Conservation (phyloP, 306 rosid species). For the Castanea crenata region DNA sequence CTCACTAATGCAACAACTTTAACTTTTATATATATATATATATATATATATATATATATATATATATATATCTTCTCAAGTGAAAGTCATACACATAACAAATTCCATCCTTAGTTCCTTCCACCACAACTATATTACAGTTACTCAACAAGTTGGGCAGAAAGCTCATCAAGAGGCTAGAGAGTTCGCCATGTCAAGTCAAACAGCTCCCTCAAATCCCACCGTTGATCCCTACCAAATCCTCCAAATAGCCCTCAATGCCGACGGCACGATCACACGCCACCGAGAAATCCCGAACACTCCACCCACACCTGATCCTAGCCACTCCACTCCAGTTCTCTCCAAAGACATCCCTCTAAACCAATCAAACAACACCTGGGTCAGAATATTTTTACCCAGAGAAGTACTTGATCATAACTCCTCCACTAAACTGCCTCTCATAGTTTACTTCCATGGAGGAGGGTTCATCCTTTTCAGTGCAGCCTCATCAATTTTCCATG, state of each 20-base stretch:
- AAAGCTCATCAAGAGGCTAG: constrained; percentile 8
- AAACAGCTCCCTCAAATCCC: background rate
- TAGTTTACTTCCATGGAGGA: constrained; percentile 47
- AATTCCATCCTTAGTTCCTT: too few species aligned
- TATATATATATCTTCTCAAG: too few species aligned
- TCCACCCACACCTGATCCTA: constrained; percentile 37
- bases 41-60: too few species aligned
- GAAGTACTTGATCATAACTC: constrained; percentile 13
- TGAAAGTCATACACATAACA: too few species aligned
- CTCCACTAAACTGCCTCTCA: constrained; percentile 33
- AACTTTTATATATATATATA: too few species aligned
- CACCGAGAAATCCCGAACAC: constrained; percentile 6
- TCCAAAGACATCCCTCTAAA: constrained; percentile 40
- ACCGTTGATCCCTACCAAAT: constrained; percentile 34
- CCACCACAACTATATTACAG: too few species aligned
- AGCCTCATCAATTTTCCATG: constrained; percentile 26
- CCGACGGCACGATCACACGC: constrained; percentile 44
- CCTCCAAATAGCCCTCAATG: constrained; percentile 31
- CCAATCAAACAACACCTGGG: constrained; percentile 38
- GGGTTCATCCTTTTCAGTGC: constrained; percentile 33
- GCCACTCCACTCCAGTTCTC: constrained; percentile 25
- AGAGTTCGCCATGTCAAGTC: background rate
- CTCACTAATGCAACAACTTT: too few species aligned
- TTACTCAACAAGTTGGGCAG: too few species aligned
- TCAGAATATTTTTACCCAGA: constrained; percentile 40